phyloP scores from a whole-genome alignment of 2,329 filamentous ascomycete genomes.

The Zymoseptoria crescenta region DNA sequence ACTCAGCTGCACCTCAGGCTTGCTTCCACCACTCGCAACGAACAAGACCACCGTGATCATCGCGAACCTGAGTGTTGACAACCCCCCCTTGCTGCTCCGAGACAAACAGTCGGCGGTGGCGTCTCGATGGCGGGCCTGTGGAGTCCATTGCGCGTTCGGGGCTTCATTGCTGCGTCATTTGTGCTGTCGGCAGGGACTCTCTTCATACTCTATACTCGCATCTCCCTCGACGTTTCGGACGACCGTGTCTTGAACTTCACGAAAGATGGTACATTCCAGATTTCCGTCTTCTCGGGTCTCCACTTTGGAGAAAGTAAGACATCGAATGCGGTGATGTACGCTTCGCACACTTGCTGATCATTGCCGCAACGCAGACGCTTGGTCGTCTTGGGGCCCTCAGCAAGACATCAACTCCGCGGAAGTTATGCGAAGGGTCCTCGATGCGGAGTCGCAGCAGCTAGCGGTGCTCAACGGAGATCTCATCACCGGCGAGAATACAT shows the following conservation, averaged over 20 bases:
- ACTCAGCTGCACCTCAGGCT: no score
- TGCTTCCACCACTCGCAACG: no score
- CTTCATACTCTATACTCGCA: background rate
- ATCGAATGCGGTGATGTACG: slow-evolving; percentile 15
- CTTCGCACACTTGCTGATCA: slow-evolving; percentile 35
- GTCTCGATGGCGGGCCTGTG: background rate
- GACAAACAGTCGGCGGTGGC: no score
- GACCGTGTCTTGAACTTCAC: slow-evolving; percentile 22
- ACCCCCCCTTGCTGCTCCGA: no score
- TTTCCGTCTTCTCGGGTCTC: slow-evolving; percentile 59
- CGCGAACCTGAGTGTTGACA: no score
- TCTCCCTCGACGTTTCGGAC: background rate
- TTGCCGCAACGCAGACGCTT: slow-evolving; percentile 12
- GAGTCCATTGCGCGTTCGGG: background rate
- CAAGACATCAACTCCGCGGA: slow-evolving; percentile 51
- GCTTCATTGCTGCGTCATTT: background rate
- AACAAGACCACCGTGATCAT: no score
- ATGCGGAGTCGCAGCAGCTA: slow-evolving; percentile 49
- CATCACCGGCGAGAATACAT: slow-evolving; percentile 59
- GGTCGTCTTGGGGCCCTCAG: slow-evolving; percentile 34
- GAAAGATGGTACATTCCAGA: slow-evolving; percentile 36
- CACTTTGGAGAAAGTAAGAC: slow-evolving; percentile 55
- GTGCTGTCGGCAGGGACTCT: background rate
- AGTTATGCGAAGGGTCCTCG: slow-evolving; percentile 53
- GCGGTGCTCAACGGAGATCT: slow-evolving; percentile 66